Evolutionary conservation across 1,284 basidiomycete species (phyloP).

Genomic region (Xerocomus minutiporus): DNA sequence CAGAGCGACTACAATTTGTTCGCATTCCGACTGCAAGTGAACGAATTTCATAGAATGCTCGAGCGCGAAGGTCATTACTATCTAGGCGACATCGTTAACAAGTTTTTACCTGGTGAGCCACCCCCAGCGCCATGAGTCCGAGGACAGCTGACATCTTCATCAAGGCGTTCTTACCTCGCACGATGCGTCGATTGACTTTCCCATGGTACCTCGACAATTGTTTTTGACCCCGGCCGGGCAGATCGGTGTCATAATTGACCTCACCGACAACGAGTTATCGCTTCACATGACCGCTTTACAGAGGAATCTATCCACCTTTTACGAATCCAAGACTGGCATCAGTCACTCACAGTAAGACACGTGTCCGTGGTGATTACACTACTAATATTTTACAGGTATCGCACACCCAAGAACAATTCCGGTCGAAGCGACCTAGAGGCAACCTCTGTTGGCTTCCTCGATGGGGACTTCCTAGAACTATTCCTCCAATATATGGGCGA

Average conservation of each 20-base stretch:
- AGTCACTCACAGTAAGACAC: constrained; percentile 60
- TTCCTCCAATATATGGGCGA: constrained; percentile 46
- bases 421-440: constrained; percentile 55
- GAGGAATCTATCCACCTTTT: constrained; percentile 64
- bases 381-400: constrained; percentile 45
- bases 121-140: neutral
- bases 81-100: constrained; percentile 68
- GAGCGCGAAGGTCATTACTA: constrained; percentile 64
- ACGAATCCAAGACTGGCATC: constrained; percentile 55
- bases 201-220: constrained; percentile 57
- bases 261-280: constrained; percentile 51
- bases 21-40: constrained; percentile 53
- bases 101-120: constrained; percentile 56
- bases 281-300: constrained; percentile 72
- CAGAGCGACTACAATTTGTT: constrained; percentile 75
- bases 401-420: constrained; percentile 55
- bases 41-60: constrained; percentile 40
- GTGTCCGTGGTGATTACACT: neutral
- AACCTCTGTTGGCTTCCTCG: constrained; percentile 73
- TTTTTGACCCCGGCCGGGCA: constrained; percentile 80
- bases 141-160: constrained; percentile 9
- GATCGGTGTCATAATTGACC: constrained; percentile 73
- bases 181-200: constrained; percentile 34
- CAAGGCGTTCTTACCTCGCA: constrained; percentile 42
- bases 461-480: constrained; percentile 82